A percentile compares a stretch with the other conserved stretches of the same genome.
phyloP scores from a whole-genome alignment of 2,329 filamentous ascomycete species.

The Stachybotrys chartarum region DNA sequence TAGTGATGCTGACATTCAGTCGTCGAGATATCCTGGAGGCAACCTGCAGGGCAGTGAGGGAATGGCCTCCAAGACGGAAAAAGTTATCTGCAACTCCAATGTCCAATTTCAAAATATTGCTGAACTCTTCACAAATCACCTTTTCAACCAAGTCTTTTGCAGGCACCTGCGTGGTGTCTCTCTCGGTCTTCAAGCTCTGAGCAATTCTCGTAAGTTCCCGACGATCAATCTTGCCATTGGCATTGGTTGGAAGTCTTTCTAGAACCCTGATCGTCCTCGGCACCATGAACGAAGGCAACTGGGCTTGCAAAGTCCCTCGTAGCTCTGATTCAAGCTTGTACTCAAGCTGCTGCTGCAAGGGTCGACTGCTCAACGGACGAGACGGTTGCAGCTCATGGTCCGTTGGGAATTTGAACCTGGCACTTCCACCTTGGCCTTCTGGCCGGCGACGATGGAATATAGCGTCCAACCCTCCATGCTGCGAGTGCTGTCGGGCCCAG shows the following conservation, averaged over 20 bases:
- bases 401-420: constrained; percentile 7
- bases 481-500: constrained; percentile 28
- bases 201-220: background rate
- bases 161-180: no score
- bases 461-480: constrained; percentile 9
- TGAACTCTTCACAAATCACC: background rate
- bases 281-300: constrained; percentile 1
- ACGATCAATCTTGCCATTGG: background rate
- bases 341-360: constrained; percentile 4
- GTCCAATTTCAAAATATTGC: background rate
- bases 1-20: background rate
- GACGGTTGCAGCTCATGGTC: constrained; percentile 3
- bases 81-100: constrained; percentile 11
- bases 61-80: constrained; percentile 18
- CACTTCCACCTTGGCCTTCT: background rate
- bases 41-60: constrained; percentile 12
- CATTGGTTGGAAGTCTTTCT: background rate
- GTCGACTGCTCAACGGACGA: constrained; percentile 7
- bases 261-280: background rate
- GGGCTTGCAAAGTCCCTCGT: background rate
- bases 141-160: background rate
- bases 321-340: constrained; percentile 3
- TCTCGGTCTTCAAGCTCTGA: no score
- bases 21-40: constrained; percentile 3
- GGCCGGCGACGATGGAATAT: constrained; percentile 13